Conservation (phyloP, 2,329 filamentous ascomycete species). For the Colletotrichum costaricense region DNA sequence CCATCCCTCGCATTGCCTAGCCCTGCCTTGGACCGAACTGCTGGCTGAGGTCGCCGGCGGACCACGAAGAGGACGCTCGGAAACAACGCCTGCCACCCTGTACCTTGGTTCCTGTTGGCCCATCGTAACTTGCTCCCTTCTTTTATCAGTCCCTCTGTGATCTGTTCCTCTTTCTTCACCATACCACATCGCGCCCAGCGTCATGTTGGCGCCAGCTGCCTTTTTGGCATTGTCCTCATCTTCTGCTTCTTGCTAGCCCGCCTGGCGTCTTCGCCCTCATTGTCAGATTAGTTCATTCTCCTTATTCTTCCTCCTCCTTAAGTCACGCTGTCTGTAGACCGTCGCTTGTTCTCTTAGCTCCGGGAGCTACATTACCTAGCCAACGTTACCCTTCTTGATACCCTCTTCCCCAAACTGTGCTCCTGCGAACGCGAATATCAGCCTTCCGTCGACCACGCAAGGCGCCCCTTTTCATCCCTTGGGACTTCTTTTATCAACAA, state of each 20-base stretch:
- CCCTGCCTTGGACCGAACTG: slow-evolving; percentile 1
- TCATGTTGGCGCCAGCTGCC: slow-evolving; percentile 31
- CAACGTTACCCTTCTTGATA: not conserved
- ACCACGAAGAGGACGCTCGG: slow-evolving; percentile 3
- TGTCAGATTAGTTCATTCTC: not conserved
- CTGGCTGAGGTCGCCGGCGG: not conserved
- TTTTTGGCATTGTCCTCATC: slow-evolving; percentile 1
- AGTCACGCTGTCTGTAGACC: not conserved
- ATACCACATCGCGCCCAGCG: not conserved
- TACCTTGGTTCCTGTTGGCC: not conserved
- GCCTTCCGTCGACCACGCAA: not conserved
- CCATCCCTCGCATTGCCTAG: not conserved
- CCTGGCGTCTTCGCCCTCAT: not conserved
- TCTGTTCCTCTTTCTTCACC: not conserved
- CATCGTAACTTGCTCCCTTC: not conserved
- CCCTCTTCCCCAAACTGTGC: not conserved
- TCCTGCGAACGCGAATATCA: not conserved
- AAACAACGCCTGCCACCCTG: slow-evolving; percentile 11
- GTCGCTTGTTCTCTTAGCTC: slow-evolving; percentile 5
- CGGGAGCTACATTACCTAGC: slow-evolving; percentile 7
- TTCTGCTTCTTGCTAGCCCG: not conserved
- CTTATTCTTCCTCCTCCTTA: not conserved
- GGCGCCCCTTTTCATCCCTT: not conserved
- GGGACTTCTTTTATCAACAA: not conserved
- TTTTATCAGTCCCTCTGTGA: not conserved